A percentile compares a stretch with the other conserved stretches of the same genome.
Evolutionary conservation across 306 rosid genomes (phyloP).

Genomic region (Medicago arabica): DNA sequence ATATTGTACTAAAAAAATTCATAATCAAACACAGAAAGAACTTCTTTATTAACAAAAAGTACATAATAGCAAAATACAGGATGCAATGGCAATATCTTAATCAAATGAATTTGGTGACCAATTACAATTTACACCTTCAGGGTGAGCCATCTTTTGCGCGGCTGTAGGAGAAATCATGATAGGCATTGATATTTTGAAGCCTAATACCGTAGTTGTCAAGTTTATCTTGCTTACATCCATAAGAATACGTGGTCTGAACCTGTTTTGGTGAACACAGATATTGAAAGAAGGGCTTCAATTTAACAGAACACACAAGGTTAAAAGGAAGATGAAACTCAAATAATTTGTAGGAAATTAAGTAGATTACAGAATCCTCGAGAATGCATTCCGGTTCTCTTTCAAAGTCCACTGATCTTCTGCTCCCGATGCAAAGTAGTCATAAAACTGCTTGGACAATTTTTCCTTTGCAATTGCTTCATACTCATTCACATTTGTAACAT

Average conservation of each 20-base stretch:
- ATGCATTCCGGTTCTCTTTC: neutral
- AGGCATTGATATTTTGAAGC: conserved; percentile 84
- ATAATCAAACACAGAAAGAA: too few species aligned
- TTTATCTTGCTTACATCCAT: conserved; percentile 90
- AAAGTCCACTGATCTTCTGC: conserved; percentile 4
- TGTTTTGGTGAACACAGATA: conserved; percentile 24
- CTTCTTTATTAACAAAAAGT: too few species aligned
- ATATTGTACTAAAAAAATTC: neutral
- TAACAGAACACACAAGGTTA: neutral
- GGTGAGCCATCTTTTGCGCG: conserved; percentile 97
- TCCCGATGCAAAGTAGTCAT: neutral
- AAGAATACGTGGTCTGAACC: conserved; percentile 92
- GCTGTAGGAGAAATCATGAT: conserved; percentile 96
- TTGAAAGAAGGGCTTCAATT: too few species aligned
- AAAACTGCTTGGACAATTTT: neutral
- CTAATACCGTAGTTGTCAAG: conserved; percentile 75
- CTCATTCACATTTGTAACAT: neutral
- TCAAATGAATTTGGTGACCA: conserved; percentile 12
- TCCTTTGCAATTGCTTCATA: neutral
- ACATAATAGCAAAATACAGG: neutral
- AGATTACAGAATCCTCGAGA: neutral
- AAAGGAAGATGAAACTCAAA: too few species aligned
- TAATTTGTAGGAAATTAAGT: neutral
- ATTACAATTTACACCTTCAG: conserved; percentile 60
- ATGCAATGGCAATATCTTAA: conserved; percentile 22